Conservation (phyloP, 805 yeast genomes). For the Kuraishia ogatae region DNA sequence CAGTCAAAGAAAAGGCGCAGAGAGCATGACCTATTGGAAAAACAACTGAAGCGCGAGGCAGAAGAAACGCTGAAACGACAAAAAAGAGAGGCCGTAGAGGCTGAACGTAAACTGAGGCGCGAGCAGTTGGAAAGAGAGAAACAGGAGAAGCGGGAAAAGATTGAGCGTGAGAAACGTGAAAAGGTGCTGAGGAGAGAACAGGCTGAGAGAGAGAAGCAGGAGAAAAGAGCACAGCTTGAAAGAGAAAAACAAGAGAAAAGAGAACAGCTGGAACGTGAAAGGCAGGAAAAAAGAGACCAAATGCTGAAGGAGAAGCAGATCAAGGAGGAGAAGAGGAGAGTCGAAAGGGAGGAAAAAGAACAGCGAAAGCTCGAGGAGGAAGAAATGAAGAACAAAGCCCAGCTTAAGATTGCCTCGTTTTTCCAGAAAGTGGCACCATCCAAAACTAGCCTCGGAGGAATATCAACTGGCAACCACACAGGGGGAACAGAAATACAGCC, state of each 20-base stretch:
- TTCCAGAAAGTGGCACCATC: neutral
- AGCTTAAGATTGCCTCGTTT: constrained; percentile 2
- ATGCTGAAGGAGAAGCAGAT: constrained; percentile 1
- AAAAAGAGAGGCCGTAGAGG: neutral
- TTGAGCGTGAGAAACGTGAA: constrained; percentile 1
- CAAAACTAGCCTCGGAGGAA: neutral
- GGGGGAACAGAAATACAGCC: neutral
- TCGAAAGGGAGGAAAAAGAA: constrained; percentile 1
- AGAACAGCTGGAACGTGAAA: constrained; percentile 1
- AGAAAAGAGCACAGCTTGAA: constrained; percentile 2
- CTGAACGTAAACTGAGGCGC: neutral
- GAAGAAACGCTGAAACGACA: neutral
- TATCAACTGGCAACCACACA: neutral
- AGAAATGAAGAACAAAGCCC: constrained; percentile 1
- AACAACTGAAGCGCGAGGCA: neutral
- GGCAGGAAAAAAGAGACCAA: neutral
- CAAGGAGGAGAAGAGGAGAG: constrained; percentile 1
- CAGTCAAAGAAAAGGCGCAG: neutral
- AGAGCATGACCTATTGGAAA: neutral
- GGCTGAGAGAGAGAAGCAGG: neutral
- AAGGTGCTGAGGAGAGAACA: neutral
- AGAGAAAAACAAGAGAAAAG: constrained; percentile 1
- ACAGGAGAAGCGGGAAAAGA: neutral
- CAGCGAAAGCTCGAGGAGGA: neutral
- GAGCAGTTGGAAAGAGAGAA: neutral